phyloP scores from a whole-genome alignment of 1,284 basidiomycete species.

The Ustilago bromivora region DNA sequence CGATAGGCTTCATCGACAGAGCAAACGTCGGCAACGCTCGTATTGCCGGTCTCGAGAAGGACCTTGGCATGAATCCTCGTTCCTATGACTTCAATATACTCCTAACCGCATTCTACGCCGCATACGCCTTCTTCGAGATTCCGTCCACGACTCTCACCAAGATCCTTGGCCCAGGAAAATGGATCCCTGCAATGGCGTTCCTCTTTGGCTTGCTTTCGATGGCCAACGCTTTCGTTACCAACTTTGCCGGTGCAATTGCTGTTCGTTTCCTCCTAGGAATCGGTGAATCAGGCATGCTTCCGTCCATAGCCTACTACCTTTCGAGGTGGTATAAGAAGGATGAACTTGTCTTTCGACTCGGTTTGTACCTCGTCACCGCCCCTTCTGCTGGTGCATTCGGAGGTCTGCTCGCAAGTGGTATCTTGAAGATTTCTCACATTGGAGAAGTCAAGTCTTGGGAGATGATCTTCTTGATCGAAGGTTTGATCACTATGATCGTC shows the following conservation, averaged over 20 bases:
- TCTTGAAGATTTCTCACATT: constrained; percentile 45
- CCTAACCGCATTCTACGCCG: constrained; percentile 54
- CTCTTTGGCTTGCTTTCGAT: constrained; percentile 41
- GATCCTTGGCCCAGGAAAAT: constrained; percentile 69
- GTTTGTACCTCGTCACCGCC: constrained; percentile 60
- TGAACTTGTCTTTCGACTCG: constrained; percentile 68
- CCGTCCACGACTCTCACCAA: constrained; percentile 76
- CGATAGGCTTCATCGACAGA: constrained; percentile 26
- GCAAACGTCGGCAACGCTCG: constrained; percentile 63
- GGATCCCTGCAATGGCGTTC: constrained; percentile 67
- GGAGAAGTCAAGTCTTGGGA: constrained; percentile 63
- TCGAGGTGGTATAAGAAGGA: constrained; percentile 68
- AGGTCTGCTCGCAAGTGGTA: constrained; percentile 60
- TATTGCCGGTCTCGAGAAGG: constrained; percentile 56
- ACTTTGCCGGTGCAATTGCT: constrained; percentile 66
- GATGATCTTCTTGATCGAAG: constrained; percentile 70
- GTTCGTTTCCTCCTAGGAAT: constrained; percentile 69
- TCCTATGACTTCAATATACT: constrained; percentile 60
- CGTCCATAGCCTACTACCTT: constrained; percentile 65
- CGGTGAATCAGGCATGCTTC: constrained; percentile 70
- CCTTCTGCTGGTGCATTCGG: constrained; percentile 66
- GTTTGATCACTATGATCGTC: constrained; percentile 69
- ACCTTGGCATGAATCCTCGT: constrained; percentile 53
- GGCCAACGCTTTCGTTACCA: constrained; percentile 66
- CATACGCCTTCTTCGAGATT: constrained; percentile 70